Conservation (phyloP, 2,329 filamentous ascomycete species). For the Trichoderma simmonsii region DNA sequence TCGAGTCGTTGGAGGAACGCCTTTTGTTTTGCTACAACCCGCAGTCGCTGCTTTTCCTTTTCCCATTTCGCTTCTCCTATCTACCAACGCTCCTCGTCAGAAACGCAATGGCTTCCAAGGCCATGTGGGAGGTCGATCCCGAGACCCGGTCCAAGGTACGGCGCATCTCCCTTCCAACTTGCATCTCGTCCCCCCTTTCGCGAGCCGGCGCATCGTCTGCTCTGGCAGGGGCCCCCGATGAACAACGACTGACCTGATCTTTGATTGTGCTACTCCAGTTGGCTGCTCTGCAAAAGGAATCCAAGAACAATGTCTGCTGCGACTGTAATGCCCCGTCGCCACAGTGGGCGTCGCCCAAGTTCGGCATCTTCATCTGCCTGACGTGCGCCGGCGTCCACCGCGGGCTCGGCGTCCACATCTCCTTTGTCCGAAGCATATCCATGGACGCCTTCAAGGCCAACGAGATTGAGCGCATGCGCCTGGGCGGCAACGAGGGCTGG, state of each 20-base stretch:
- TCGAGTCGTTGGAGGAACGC: not conserved
- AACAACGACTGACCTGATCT: constrained; percentile 19
- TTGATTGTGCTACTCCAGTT: constrained; percentile 54
- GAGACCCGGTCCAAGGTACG: constrained; percentile 91
- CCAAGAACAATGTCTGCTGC: constrained; percentile 86
- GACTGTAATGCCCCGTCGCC: constrained; percentile 94
- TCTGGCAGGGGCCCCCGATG: not conserved
- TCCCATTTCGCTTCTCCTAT: not conserved
- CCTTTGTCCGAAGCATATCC: constrained; percentile 93
- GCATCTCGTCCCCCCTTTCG: not conserved
- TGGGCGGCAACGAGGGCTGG: constrained; percentile 87
- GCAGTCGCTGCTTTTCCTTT: not conserved
- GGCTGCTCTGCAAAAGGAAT: constrained; percentile 83
- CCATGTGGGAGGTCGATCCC: constrained; percentile 98
- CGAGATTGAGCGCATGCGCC: constrained; percentile 91
- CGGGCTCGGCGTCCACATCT: constrained; percentile 94
- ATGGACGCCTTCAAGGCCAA: constrained; percentile 97
- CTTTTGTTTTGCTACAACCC: not conserved
- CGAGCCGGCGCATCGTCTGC: constrained; percentile 16
- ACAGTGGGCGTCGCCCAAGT: constrained; percentile 97
- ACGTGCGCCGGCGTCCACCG: constrained; percentile 93
- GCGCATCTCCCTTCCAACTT: constrained; percentile 16
- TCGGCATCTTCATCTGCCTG: constrained; percentile 97
- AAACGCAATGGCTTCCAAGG: constrained; percentile 62
- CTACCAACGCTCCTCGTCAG: not conserved